phyloP scores from a whole-genome alignment of 2,329 filamentous ascomycete species.

The Xylaria sp. region DNA sequence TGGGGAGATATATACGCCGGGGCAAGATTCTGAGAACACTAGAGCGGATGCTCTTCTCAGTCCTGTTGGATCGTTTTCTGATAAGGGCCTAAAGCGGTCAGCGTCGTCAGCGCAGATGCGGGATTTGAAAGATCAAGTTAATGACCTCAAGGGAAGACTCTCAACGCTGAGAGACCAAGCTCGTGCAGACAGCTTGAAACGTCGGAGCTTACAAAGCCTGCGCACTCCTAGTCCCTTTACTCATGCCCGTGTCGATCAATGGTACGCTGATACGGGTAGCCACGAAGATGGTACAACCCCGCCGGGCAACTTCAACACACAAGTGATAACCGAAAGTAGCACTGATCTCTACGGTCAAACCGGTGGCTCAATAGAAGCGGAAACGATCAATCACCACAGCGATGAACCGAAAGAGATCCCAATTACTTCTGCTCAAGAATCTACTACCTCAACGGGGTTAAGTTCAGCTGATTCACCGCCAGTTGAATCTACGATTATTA shows the following conservation, averaged over 20 bases:
- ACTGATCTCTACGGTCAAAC: slow-evolving; percentile 40
- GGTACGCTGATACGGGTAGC: slow-evolving; percentile 55
- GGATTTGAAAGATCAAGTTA: slow-evolving; percentile 83
- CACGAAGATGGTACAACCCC: slow-evolving; percentile 39
- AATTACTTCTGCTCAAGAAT: slow-evolving; percentile 47
- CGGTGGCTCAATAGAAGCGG: slow-evolving; percentile 19
- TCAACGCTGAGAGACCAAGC: slow-evolving; percentile 82
- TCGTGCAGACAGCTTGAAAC: slow-evolving; percentile 79
- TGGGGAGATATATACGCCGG: slow-evolving; percentile 42
- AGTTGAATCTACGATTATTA: slow-evolving; percentile 18
- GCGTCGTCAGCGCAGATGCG: slow-evolving; percentile 79
- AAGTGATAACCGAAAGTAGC: slow-evolving; percentile 13
- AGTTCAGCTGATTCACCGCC: slow-evolving; percentile 29
- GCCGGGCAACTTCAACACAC: slow-evolving; percentile 5
- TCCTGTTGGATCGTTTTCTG: slow-evolving; percentile 57
- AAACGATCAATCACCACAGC: slow-evolving; percentile 37
- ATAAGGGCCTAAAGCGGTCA: slow-evolving; percentile 69
- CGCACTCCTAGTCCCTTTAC: slow-evolving; percentile 84
- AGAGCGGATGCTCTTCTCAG: slow-evolving; percentile 56
- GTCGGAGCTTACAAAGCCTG: slow-evolving; percentile 79
- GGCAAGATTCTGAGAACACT: slow-evolving; percentile 46
- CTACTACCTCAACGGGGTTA: slow-evolving; percentile 42
- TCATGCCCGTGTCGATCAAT: slow-evolving; percentile 69
- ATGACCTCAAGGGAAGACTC: slow-evolving; percentile 85
- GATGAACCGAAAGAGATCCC: slow-evolving; percentile 47